Evolutionary conservation across 768 basidiomycete genomes (phyloP).

Genomic region (Leccinum sublutescens): DNA sequence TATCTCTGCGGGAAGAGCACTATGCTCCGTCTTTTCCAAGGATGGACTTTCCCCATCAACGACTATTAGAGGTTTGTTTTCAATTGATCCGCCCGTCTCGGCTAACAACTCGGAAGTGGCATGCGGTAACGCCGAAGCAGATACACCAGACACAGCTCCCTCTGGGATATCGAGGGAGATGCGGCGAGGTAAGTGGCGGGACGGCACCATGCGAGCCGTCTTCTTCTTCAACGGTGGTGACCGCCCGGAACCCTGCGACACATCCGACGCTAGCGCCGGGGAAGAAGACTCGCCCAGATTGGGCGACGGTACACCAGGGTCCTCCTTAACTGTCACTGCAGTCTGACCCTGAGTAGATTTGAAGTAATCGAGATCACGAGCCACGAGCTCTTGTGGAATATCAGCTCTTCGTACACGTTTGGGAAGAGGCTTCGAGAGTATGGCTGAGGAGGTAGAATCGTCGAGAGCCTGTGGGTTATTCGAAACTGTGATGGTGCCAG

Average conservation of each 20-base stretch:
- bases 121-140: background rate
- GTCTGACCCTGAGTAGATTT: conserved; percentile 15
- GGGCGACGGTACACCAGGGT: background rate
- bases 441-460: background rate
- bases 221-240: conserved; percentile 16
- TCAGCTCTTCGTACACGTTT: conserved; percentile 24
- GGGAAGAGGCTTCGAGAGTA: conserved; percentile 25
- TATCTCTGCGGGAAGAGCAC: background rate
- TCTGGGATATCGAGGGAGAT: conserved; percentile 2
- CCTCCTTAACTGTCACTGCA: background rate
- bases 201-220: conserved; percentile 28
- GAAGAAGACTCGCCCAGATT: background rate
- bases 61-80: conserved; percentile 1
- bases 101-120: background rate
- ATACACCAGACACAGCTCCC: background rate
- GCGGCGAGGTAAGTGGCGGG: conserved; percentile 23
- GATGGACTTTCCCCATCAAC: background rate
- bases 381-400: conserved; percentile 23
- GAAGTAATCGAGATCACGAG: conserved; percentile 33
- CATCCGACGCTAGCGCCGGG: background rate
- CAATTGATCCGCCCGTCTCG: background rate
- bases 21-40: background rate
- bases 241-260: background rate
- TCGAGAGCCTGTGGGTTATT: background rate
- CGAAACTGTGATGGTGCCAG: background rate